These are phyloP conservation scores for Cardamine resedifolia DNA, from an alignment of 345 rosid species.

Conservation along the genomic window DNA sequence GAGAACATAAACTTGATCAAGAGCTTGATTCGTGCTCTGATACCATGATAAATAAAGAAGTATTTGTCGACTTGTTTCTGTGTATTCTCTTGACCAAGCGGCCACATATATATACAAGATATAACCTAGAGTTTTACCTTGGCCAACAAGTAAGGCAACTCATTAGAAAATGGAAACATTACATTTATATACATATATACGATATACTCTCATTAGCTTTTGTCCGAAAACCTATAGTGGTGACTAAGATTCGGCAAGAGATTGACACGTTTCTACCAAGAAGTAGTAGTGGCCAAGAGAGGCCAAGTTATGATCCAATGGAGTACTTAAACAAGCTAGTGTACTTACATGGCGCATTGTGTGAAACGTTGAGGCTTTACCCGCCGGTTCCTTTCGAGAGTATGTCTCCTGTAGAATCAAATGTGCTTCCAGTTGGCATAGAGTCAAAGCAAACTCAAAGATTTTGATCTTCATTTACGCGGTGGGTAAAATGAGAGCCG, in stretches of 20 bases:
- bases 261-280: not conserved
- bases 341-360: not conserved
- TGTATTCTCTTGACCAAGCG: no score
- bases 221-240: not conserved
- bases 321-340: not conserved
- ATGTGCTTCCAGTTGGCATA: slow-evolving; percentile 8
- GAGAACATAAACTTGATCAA: no score
- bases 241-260: not conserved
- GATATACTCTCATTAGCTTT: no score
- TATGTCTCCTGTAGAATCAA: not conserved
- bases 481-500: not conserved
- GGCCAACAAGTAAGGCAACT: no score
- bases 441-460: not conserved
- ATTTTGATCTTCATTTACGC: not conserved
- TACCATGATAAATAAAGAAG: no score
- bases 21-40: no score
- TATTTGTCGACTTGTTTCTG: no score
- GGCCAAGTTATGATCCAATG: not conserved
- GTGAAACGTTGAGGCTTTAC: not conserved
- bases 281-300: not conserved
- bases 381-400: not conserved
- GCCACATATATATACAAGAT: no score
- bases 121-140: no score
- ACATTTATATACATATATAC: no score
- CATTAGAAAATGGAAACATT: no score